Base-by-base conservation (phyloP, 257 asterid species). In the Linderniella brevidens region DNA sequence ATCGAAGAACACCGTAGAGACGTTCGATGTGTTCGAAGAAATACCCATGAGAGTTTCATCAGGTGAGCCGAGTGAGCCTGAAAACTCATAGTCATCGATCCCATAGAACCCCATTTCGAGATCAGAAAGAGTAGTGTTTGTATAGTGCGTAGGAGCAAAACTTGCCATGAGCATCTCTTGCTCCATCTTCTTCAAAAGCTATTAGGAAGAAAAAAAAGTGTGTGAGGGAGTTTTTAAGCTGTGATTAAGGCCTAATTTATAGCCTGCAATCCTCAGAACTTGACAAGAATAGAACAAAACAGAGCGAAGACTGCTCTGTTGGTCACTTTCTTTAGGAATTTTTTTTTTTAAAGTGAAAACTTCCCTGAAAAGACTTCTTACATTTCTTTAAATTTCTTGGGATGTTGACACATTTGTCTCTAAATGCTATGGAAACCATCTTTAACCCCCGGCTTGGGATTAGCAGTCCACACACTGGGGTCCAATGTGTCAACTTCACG, bases 371-470 rank as follows among this genome's bases (percentile, higher is more conserved):
- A 58, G 59, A 61, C 64, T 12, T 56, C 73, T 48, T 56, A 25
- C 46, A 59, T 60, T 66, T 71, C 68, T 64, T 75, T 74, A 60
- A 61, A 58, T 61, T 13, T 78, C 68, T 64, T 39, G 63, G 59
- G 66, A 58, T 41, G 58, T 58, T 49, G 50, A 52, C 32, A 25
- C 6, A 25, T 25, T n/a, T 25, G 32, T 25, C 6, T 25, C 32
- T 25, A 25, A 25, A 25, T 25, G 32, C n/a, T 25, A 25, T 25
- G 32, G 6, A 25, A 25, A 25, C 32, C 32, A 25, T 25, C 51
- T 29, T 48, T 57, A 47, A 41, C 45, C 41, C 37, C 47, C 53
- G 45, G 49, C 54, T 59, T 45, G 51, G 37, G 35, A 62, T 55
- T 62, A 56, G 65, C 41, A 15, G 72, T 61, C 68, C n/a, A n/a